Evolutionary conservation across 129 eudicot species (phyloP).

Genomic region (Logfia minima): DNA sequence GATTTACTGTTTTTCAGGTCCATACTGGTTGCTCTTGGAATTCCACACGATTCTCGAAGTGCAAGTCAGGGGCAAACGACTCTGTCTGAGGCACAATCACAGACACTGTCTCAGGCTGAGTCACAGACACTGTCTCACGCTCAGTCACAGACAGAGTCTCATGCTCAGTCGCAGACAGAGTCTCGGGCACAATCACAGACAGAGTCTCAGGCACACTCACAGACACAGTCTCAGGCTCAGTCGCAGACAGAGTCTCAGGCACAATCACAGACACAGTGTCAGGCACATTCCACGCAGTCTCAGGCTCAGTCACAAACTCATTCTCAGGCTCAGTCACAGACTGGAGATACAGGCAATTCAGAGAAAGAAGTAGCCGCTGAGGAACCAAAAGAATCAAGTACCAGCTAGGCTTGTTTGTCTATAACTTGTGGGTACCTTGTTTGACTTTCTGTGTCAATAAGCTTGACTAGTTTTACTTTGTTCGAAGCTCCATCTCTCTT

Average conservation of each 20-base stretch:
- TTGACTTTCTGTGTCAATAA: not conserved
- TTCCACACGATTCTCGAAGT: constrained; percentile 56
- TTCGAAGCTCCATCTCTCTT: not conserved
- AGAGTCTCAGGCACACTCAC: constrained; percentile 48
- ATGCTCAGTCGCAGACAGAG: constrained; percentile 42
- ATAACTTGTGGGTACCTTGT: not conserved
- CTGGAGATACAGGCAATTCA: constrained; percentile 48
- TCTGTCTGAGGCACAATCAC: constrained; percentile 45
- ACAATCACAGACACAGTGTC: constrained; percentile 46
- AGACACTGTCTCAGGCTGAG: constrained; percentile 45
- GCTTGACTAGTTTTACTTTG: not conserved
- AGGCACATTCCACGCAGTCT: constrained; percentile 44
- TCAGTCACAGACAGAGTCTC: constrained; percentile 42
- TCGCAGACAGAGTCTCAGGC: constrained; percentile 44
- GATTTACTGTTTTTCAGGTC: constrained; percentile 47
- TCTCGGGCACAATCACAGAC: constrained; percentile 46
- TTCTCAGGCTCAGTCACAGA: constrained; percentile 43
- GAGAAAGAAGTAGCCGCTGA: constrained; percentile 50
- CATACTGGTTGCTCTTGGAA: constrained; percentile 66
- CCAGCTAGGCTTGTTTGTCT: constrained; percentile 28
- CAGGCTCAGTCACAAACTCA: constrained; percentile 50
- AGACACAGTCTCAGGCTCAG: constrained; percentile 46
- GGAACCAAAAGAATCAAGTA: constrained; percentile 56
- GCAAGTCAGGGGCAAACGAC: constrained; percentile 49
- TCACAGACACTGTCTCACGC: constrained; percentile 44